Evolutionary conservation across 2,329 filamentous ascomycete genomes (phyloP), one percentile per base, ranked within the genome.

Genomic region (Sclerotinia minor): DNA sequence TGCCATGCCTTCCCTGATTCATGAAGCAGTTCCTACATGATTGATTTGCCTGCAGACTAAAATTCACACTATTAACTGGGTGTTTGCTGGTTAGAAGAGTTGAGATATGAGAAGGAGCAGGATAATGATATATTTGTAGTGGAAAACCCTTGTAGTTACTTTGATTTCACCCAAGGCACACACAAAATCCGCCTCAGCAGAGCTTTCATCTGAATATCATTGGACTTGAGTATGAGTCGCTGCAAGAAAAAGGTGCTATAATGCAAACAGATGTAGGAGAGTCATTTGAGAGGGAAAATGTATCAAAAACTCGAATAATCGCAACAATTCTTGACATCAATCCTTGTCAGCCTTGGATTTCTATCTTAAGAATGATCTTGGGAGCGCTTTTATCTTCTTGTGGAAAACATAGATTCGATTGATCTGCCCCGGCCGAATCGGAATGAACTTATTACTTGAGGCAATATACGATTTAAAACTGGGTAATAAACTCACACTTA

Each of bases 91-190:
- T 5, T 32, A 8, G 5, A 19, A 47, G 15, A 17, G 2, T 41
- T 15, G n/a, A n/a, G n/a, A 9, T n/a, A 21, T 0, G 4, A 11
- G 6, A 1, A 1, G 38, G 13, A 41, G 38, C 1, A 15, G 19
- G 13, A 32, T 8, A 2, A 47, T 15, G 13, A n/a, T 2, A 3
- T 15, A 15, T 21, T 32, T 15, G 19, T 5, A 11, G 26, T 54
- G 21, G 29, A 54, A n/a, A 11, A n/a, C 21, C 9, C 2, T 24
- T 2, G 35, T 3, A 7, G 19, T 54, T 32, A 17, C 53, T 5
- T 2, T 35, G 11, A 55, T 3, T 38, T 15, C 19, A 17, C 53
- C 32, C 11, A 55, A n/a, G 3, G 35, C 0, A 38, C 21, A 55
- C 9, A 55, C 5, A 17, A n/a, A 47, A 59, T 32, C 5, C 4